Conservation (phyloP, 768 basidiomycete genomes). For the Podaxis carcinomalis region DNA sequence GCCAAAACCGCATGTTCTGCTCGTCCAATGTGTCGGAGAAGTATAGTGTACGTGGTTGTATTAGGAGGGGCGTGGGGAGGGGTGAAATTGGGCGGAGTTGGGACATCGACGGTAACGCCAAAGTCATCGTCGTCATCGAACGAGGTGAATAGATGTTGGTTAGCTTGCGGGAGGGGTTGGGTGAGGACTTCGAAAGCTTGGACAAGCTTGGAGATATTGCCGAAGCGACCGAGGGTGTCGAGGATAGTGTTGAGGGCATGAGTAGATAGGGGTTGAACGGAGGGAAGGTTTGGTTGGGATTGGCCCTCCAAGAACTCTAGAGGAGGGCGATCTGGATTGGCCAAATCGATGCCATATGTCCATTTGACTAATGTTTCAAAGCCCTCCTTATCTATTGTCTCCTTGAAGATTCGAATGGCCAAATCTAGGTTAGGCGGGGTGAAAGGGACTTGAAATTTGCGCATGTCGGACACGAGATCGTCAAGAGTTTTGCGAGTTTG, state of each 20-base stretch:
- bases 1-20: slow-evolving; percentile 47
- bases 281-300: slow-evolving; percentile 14
- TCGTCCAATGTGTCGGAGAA: slow-evolving; percentile 54
- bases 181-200: slow-evolving; percentile 78
- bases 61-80: slow-evolving; percentile 51
- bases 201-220: slow-evolving; percentile 62
- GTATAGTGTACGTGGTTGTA: slow-evolving; percentile 58
- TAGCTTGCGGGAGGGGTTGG: slow-evolving; percentile 55
- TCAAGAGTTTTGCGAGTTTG: slow-evolving; percentile 45
- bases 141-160: slow-evolving; percentile 42
- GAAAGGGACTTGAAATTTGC: slow-evolving; percentile 37
- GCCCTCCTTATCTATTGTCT: slow-evolving; percentile 48
- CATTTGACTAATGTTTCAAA: slow-evolving; percentile 60
- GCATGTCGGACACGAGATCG: slow-evolving; percentile 58
- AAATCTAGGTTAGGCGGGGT: slow-evolving; percentile 65
- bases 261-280: slow-evolving; percentile 49
- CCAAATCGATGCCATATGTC: slow-evolving; percentile 75
- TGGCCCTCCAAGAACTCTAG: slow-evolving; percentile 35
- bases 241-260: slow-evolving; percentile 69
- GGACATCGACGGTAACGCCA: slow-evolving; percentile 35
- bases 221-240: slow-evolving; percentile 60
- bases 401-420: slow-evolving; percentile 63
- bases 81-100: slow-evolving; percentile 29
- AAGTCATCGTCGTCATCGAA: slow-evolving; percentile 75
- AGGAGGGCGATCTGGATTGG: slow-evolving; percentile 66